Evolutionary conservation across 2,329 filamentous ascomycete genomes (phyloP), one percentile per base, ranked within the genome.

Genomic region (Fusarium foetens): DNA sequence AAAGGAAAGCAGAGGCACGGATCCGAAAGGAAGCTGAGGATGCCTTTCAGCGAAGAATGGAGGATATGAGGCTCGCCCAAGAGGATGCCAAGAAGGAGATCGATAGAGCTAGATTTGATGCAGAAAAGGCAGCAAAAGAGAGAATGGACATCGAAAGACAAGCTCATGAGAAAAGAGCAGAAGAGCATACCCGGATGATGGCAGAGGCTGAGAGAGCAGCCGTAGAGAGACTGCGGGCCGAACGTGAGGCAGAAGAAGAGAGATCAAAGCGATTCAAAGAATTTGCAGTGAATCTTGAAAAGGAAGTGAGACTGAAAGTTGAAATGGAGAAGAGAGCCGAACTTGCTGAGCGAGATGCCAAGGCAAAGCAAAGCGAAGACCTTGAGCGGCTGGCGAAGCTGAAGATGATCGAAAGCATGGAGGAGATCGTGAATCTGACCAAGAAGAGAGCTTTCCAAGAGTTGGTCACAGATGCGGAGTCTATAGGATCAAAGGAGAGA

Each of bases 171-270:
- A 71, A 70, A 13, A 46, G 71, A 29, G 68, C 63, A 81, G 60
- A 85, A 84, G 85, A 84, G 71, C 80, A 83, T 4, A 84, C 84
- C 39, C 85, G 85, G 19, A 84, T 86, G 14, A 80, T 82, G 73
- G 70, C 17, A 5, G 39, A 41, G 39, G 39, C 39, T n/a, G 39
- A 41, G 21, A 41, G 19, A n/a, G 39, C 12, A 2, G 12, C 39
- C 19, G 5, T 41, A 12, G 39, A 41, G 39, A 41, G 39, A 41
- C 39, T 41, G 21, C 39, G 39, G 21, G 39, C 39, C 23, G 21
- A 41, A 23, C 39, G 8, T 5, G 21, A 41, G 14, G 39, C 12
- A 14, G 39, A 41, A 23, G 39, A 41, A 5, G 21, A 41, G 39
- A 41, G 39, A 23, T 41, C 21, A n/a, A 41, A n/a, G 21, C 4